These are phyloP conservation scores for Hyaloscypha hepaticicola DNA, from an alignment of 495 filamentous ascomycete species.

Conservation along the genomic window DNA sequence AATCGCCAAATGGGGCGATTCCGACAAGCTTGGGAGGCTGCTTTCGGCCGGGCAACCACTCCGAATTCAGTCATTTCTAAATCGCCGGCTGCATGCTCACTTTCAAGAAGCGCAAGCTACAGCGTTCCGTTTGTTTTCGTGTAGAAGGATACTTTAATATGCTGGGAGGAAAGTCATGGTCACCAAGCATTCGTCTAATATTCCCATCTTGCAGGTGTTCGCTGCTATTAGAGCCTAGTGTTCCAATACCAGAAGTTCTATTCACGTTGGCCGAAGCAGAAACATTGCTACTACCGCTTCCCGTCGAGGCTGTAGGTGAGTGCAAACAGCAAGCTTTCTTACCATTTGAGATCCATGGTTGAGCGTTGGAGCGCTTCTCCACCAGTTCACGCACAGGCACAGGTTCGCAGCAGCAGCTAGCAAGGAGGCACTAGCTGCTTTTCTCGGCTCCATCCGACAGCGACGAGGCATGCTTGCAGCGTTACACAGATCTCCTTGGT, in stretches of 20 bases:
- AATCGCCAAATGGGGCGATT: conserved; percentile 26
- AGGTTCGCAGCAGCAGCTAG: conserved; percentile 17
- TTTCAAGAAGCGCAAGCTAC: not conserved
- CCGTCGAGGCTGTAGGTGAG: conserved; percentile 27
- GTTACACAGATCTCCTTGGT: conserved; percentile 10
- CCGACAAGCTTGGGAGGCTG: conserved; percentile 25
- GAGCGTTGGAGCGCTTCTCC: conserved; percentile 15
- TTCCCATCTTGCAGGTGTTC: not conserved
- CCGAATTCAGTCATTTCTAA: conserved; percentile 8
- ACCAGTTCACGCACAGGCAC: conserved; percentile 25
- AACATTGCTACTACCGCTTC: conserved; percentile 21
- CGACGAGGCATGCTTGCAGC: conserved; percentile 26
- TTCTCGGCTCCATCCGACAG: conserved; percentile 6
- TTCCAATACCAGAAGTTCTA: conserved; percentile 11
- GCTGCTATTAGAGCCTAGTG: not conserved
- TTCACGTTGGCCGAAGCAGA: not conserved
- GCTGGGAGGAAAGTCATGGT: not conserved
- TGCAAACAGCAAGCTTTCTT: conserved; percentile 25
- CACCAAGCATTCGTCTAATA: not conserved
- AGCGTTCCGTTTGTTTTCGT: not conserved
- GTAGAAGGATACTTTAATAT: not conserved
- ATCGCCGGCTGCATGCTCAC: not conserved
- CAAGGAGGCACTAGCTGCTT: conserved; percentile 11
- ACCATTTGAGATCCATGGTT: conserved; percentile 10
- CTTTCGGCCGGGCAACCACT: conserved; percentile 29